phyloP scores from a whole-genome alignment of 139 green algal genomes.

The Zygnema circumcarinatum region DNA sequence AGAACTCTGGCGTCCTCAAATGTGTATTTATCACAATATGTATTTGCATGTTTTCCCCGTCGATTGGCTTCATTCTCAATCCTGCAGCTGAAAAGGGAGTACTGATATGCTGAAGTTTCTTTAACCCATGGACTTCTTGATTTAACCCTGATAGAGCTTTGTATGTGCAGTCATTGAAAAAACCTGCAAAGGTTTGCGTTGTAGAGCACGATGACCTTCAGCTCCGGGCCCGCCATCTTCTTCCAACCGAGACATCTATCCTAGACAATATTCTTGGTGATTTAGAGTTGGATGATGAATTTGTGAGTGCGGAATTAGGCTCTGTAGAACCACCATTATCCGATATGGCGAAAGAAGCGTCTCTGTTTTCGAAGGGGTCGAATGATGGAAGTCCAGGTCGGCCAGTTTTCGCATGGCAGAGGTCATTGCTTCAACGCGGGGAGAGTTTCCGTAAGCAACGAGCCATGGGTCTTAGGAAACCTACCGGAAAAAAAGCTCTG shows the following conservation, averaged over 20 bases:
- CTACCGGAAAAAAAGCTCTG: background rate
- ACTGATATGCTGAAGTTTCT: too few relatives aligned
- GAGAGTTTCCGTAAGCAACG: background rate
- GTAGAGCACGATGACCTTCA: background rate
- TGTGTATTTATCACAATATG: too few relatives aligned
- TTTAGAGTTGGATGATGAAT: background rate
- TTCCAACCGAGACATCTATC: background rate
- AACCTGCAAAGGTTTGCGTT: background rate
- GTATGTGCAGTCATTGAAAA: background rate
- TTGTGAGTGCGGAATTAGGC: background rate
- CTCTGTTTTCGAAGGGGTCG: background rate
- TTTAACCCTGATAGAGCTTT: too few relatives aligned
- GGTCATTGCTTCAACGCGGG: background rate
- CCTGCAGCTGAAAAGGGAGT: too few relatives aligned
- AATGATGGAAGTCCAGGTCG: background rate
- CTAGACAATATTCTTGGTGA: background rate
- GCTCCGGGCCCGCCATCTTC: background rate
- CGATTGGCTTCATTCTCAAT: too few relatives aligned
- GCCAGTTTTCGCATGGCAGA: background rate
- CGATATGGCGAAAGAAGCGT: background rate
- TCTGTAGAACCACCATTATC: background rate
- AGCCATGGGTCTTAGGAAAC: background rate
- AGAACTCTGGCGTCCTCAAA: too few relatives aligned
- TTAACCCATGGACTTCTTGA: too few relatives aligned
- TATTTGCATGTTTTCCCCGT: too few relatives aligned